phyloP scores from a whole-genome alignment of 2,329 filamentous ascomycete species.

The Whalleya microplaca region DNA sequence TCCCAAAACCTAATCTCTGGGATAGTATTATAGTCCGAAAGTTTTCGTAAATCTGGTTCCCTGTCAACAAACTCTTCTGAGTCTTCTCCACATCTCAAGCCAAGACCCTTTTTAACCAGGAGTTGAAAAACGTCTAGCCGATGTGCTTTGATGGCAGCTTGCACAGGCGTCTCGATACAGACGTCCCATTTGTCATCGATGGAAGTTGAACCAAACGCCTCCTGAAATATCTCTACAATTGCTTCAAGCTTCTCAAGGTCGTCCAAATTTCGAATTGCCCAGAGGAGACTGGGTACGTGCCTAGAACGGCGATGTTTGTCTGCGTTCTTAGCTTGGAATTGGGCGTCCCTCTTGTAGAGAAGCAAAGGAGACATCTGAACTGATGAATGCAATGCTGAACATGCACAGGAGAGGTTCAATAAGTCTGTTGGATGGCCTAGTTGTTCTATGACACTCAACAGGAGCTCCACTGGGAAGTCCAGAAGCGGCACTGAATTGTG shows the following conservation, averaged over 20 bases:
- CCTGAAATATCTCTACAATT: background rate
- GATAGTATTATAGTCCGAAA: no score
- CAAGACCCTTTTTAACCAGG: background rate
- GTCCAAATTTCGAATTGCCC: background rate
- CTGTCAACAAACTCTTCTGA: no score
- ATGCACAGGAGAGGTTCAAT: background rate
- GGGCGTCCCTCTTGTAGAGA: background rate
- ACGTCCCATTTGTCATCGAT: background rate
- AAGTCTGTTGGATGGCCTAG: background rate
- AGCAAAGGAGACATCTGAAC: background rate
- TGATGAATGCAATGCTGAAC: background rate
- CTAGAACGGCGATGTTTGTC: background rate
- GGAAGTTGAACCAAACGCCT: background rate
- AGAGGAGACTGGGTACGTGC: background rate
- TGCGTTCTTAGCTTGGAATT: background rate
- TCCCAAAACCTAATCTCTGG: no score
- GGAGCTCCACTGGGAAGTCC: background rate
- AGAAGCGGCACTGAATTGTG: background rate
- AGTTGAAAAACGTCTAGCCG: background rate
- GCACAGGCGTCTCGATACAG: background rate
- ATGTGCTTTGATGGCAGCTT: background rate
- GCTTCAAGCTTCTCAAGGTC: background rate
- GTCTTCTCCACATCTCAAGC: background rate
- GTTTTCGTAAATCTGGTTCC: no score
- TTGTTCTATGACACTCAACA: background rate